These are phyloP conservation scores for Papilionanthe hybrid DNA, from an alignment of 116 monocot genomes.

Conservation along the genomic window DNA sequence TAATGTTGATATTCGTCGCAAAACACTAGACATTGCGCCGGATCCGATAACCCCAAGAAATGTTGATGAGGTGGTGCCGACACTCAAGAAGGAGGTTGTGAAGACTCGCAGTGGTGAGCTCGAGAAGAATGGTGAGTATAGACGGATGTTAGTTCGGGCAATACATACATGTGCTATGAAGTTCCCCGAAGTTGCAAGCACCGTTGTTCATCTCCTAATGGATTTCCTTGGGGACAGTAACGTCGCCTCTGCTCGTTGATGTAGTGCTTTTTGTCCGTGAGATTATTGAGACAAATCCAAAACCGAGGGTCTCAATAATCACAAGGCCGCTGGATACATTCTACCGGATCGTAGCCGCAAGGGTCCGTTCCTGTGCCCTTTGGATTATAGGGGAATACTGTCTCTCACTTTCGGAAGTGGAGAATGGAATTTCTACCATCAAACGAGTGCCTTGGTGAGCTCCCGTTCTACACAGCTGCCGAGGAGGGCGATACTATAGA, in stretches of 20 bases:
- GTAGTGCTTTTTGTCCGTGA: constrained; percentile 84
- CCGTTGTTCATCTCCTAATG: constrained; percentile 87
- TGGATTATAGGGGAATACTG: constrained; percentile 96
- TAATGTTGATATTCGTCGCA: constrained; percentile 75
- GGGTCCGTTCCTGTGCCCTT: constrained; percentile 79
- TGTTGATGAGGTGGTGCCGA: constrained; percentile 82
- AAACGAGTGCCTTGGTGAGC: constrained; percentile 91
- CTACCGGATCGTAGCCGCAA: constrained; percentile 76
- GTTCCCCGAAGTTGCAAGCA: constrained; percentile 91
- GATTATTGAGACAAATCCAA: constrained; percentile 86
- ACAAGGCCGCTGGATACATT: constrained; percentile 76
- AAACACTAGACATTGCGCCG: constrained; percentile 67
- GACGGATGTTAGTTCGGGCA: constrained; percentile 91
- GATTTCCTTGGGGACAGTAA: constrained; percentile 90
- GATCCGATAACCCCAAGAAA: constrained; percentile 80
- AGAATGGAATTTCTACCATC: constrained; percentile 70
- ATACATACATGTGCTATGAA: constrained; percentile 86
- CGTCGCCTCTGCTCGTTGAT: constrained; percentile 83
- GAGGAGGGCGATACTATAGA: constrained; percentile 43
- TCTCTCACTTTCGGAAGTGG: constrained; percentile 80
- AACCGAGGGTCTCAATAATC: constrained; percentile 85
- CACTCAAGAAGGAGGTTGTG: constrained; percentile 89
- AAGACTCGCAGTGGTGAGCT: constrained; percentile 86
- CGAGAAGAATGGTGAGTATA: constrained; percentile 88
- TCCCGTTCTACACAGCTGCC: constrained; percentile 68